Percentiles rank a stretch among this genome's conserved stretches.
Conservation (phyloP, 2,329 filamentous ascomycete genomes). For the Whalleya microplaca region DNA sequence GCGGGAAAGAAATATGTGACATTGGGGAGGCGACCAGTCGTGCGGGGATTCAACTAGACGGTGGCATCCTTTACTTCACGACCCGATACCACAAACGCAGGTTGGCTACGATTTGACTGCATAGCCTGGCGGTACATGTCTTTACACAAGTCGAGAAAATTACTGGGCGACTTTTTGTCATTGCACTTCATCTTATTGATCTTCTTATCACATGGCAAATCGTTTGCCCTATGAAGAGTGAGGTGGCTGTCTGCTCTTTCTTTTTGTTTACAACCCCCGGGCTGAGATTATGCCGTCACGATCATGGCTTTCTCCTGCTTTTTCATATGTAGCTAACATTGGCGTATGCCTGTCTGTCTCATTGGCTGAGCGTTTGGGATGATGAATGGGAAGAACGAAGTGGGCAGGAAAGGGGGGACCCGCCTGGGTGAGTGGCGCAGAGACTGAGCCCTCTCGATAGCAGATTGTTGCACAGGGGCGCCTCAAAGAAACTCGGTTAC, state of each 20-base stretch:
- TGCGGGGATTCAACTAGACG: constrained; percentile 4
- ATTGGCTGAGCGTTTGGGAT: neutral
- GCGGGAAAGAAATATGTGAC: constrained; percentile 1
- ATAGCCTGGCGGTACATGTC: constrained; percentile 19
- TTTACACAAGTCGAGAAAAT: constrained; percentile 6
- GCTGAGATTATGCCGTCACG: constrained; percentile 21
- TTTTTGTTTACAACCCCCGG: constrained; percentile 2
- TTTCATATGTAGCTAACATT: constrained; percentile 11
- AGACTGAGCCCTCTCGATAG: constrained; percentile 13
- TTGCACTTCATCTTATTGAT: constrained; percentile 16
- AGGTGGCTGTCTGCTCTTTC: constrained; percentile 12
- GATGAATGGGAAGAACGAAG: neutral
- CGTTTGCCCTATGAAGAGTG: constrained; percentile 9
- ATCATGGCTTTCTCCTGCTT: constrained; percentile 15
- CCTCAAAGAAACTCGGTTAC: neutral
- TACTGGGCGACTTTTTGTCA: constrained; percentile 16
- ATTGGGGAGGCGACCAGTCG: constrained; percentile 8
- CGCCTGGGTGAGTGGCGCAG: constrained; percentile 10
- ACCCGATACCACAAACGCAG: constrained; percentile 8
- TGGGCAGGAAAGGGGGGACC: constrained; percentile 3
- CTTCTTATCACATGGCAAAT: constrained; percentile 17
- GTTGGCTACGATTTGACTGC: constrained; percentile 19
- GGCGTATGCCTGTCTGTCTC: neutral
- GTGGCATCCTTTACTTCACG: constrained; percentile 21
- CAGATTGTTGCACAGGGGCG: constrained; percentile 16